Evolutionary conservation across 768 basidiomycete genomes (phyloP).

Genomic region (Porpolomopsis calyptriformis): DNA sequence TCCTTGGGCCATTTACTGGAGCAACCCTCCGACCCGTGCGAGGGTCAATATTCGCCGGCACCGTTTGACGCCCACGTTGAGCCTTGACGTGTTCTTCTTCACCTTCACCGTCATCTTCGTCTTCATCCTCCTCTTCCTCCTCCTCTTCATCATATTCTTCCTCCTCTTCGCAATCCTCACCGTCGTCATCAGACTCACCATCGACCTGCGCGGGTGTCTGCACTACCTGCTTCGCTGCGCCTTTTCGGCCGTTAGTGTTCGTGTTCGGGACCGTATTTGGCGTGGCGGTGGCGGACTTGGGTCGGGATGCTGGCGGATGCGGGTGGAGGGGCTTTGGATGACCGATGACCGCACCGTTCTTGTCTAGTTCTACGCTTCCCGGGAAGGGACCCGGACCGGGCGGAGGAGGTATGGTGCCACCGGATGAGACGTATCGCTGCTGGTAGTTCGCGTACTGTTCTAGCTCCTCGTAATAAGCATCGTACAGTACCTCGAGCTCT

Average conservation of each 20-base stretch:
- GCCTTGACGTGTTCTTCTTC: constrained; percentile 27
- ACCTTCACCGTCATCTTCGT: constrained; percentile 41
- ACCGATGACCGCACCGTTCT: constrained; percentile 64
- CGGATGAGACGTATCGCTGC: constrained; percentile 88
- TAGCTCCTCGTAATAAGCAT: constrained; percentile 99
- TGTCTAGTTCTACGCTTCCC: constrained; percentile 93
- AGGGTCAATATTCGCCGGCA: constrained; percentile 7
- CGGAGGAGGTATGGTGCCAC: constrained; percentile 82
- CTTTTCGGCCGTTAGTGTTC: constrained; percentile 6
- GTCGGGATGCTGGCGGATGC: constrained; percentile 32
- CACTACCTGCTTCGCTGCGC: neutral
- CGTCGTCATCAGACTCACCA: constrained; percentile 59
- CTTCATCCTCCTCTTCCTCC: constrained; percentile 31
- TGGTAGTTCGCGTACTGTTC: constrained; percentile 98
- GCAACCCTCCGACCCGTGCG: constrained; percentile 10
- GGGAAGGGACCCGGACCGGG: constrained; percentile 97
- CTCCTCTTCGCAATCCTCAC: constrained; percentile 61
- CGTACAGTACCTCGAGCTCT: constrained; percentile 99
- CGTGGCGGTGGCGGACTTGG: constrained; percentile 3
- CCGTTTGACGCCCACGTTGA: constrained; percentile 29
- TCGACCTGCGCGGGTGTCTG: constrained; percentile 24
- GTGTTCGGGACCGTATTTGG: constrained; percentile 21
- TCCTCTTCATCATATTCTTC: constrained; percentile 48
- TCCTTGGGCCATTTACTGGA: constrained; percentile 28
- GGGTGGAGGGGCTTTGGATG: constrained; percentile 22